Evolutionary conservation across 148 eudicot species (phyloP).

Genomic region (Arbutus unedo): DNA sequence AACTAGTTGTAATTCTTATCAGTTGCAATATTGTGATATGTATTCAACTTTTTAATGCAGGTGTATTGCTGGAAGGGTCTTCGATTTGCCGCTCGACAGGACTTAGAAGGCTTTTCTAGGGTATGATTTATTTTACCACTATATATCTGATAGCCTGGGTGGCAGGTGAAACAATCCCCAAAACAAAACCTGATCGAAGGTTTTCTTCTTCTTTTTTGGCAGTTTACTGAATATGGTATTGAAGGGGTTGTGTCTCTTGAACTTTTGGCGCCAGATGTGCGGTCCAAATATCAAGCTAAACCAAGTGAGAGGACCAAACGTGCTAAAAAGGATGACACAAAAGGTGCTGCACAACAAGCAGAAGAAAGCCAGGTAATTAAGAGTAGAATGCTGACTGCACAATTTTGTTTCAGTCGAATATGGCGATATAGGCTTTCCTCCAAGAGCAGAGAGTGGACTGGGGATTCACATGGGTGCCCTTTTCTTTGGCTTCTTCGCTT

Average conservation of each 20-base stretch:
- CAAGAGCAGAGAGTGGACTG: background rate
- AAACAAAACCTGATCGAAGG: slow-evolving; percentile 5
- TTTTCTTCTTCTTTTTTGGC: slow-evolving; percentile 6
- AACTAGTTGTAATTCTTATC: background rate
- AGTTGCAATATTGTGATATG: background rate
- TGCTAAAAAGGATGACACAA: slow-evolving; percentile 84
- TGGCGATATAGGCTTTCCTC: background rate
- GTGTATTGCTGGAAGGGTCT: slow-evolving; percentile 99
- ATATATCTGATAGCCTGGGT: background rate
- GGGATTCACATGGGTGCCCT: background rate
- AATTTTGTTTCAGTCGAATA: background rate
- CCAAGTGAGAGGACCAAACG: slow-evolving; percentile 82
- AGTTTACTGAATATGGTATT: slow-evolving; percentile 93
- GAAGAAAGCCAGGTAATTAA: slow-evolving; percentile 76
- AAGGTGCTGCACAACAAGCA: slow-evolving; percentile 48
- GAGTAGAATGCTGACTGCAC: background rate
- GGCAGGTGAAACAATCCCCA: background rate
- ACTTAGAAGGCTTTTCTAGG: slow-evolving; percentile 92
- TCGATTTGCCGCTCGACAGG: slow-evolving; percentile 90
- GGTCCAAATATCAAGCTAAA: slow-evolving; percentile 80
- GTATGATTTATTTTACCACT: slow-evolving; percentile 34
- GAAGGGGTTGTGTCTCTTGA: slow-evolving; percentile 96
- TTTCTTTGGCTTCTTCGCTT: background rate
- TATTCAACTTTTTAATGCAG: slow-evolving; percentile 35
- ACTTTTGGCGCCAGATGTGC: slow-evolving; percentile 65